These are phyloP conservation scores for Eucalyptus virginea DNA, from an alignment of 345 rosid genomes.

Conservation along the genomic window DNA sequence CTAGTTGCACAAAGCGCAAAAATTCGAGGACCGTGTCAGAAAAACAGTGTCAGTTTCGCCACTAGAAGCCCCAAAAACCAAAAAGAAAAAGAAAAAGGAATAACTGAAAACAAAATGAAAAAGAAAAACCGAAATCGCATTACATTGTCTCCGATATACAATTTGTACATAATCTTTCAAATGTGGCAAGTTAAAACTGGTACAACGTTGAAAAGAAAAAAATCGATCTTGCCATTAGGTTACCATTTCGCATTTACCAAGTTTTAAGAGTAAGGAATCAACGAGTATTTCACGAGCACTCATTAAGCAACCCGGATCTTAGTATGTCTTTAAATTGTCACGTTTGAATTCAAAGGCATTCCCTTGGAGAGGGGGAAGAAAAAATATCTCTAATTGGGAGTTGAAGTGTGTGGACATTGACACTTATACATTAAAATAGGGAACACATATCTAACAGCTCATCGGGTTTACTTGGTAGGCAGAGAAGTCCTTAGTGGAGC, in stretches of 20 bases:
- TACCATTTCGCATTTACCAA: neutral
- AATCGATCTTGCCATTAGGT: neutral
- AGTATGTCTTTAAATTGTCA: fast-evolving
- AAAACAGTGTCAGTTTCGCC: neutral
- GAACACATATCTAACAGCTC: no score
- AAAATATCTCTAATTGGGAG: no score
- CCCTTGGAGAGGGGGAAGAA: no score
- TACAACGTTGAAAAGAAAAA: neutral
- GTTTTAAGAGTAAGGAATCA: neutral
- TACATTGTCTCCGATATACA: neutral
- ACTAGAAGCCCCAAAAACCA: neutral
- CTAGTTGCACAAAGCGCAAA: neutral
- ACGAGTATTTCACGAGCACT: neutral
- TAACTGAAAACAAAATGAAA: neutral
- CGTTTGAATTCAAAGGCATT: no score
- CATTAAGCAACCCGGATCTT: fast-evolving
- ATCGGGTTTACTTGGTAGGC: no score
- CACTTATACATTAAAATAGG: no score
- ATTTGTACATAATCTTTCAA: neutral
- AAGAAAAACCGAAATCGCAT: neutral
- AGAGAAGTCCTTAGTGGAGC: no score
- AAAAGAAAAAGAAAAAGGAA: neutral
- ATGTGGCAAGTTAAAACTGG: neutral
- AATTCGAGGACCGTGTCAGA: neutral
- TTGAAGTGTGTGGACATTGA: no score